Conservation (phyloP, 352 stramenopile genomes). For the Peronosclerospora sorghi region DNA sequence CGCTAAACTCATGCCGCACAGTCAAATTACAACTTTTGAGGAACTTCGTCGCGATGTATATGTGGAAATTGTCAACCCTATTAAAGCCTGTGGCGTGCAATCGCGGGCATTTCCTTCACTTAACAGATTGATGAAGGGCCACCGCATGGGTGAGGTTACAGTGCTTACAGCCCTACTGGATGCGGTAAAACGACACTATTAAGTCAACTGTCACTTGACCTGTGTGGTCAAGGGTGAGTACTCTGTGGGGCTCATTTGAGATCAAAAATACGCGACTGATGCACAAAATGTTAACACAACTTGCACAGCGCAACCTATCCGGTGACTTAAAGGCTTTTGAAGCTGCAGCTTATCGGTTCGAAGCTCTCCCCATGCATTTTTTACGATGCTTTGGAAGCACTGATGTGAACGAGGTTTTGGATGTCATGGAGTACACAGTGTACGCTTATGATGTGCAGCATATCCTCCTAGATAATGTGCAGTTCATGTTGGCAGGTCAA, state of each 20-base stretch:
- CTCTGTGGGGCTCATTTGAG: slow-evolving; percentile 98
- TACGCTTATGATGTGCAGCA: slow-evolving; percentile 98
- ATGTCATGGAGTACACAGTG: slow-evolving; percentile 97
- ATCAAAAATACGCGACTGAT: slow-evolving; percentile 97
- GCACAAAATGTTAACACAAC: slow-evolving; percentile 97
- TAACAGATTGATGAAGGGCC: slow-evolving; percentile 94
- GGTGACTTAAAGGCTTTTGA: slow-evolving; percentile 76
- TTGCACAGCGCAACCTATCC: slow-evolving; percentile 56
- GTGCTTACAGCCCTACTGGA: slow-evolving; percentile 95
- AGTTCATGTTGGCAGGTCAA: slow-evolving; percentile 97
- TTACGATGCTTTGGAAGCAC: slow-evolving; percentile 97
- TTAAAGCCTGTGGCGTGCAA: slow-evolving; percentile 87
- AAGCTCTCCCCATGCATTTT: slow-evolving; percentile 95
- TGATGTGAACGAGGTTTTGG: slow-evolving; percentile 90
- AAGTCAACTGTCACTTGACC: slow-evolving; percentile 83
- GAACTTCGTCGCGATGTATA: slow-evolving; percentile 89
- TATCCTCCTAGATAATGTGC: slow-evolving; percentile 99
- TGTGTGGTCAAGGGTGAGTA: slow-evolving; percentile 93
- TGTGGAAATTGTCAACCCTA: slow-evolving; percentile 91
- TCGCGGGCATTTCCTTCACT: slow-evolving; percentile 91
- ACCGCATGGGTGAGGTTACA: slow-evolving; percentile 95
- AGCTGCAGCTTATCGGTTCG: slow-evolving; percentile 80
- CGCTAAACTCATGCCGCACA: slow-evolving; percentile 82
- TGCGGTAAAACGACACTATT: slow-evolving; percentile 92
- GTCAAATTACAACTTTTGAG: slow-evolving; percentile 90